These are phyloP conservation scores for Fulvia fulva DNA, from an alignment of 2,329 filamentous ascomycete species.

Conservation along the genomic window DNA sequence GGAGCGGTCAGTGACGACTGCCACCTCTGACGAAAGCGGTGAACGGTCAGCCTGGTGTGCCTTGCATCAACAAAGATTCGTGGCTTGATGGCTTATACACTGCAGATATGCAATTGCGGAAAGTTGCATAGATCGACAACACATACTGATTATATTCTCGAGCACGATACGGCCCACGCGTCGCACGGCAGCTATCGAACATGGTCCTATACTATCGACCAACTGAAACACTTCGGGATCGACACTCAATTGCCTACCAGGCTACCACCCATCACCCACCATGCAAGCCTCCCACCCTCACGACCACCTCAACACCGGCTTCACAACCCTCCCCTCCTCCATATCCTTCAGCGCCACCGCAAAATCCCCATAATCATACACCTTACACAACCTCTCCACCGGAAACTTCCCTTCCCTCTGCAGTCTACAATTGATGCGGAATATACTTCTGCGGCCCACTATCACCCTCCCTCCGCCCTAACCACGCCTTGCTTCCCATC, in stretches of 20 bases:
- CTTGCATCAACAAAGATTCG: background rate
- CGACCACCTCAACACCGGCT: constrained; percentile 21
- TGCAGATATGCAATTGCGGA: background rate
- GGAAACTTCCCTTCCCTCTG: constrained; percentile 19
- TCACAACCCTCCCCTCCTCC: constrained; percentile 16
- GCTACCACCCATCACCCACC: too few species aligned
- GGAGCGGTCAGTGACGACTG: too few species aligned
- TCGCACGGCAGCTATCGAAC: background rate
- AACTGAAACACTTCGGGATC: background rate
- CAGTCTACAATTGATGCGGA: constrained; percentile 16
- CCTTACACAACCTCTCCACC: constrained; percentile 21
- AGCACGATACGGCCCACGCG: background rate
- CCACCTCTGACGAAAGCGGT: too few species aligned
- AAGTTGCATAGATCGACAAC: background rate
- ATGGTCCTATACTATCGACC: background rate
- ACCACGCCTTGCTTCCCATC: constrained; percentile 13
- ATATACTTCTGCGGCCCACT: constrained; percentile 15
- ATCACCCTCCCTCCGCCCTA: constrained; percentile 17
- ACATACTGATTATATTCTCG: background rate
- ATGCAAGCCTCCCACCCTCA: background rate
- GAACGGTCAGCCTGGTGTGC: background rate
- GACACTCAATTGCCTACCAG: too few species aligned
- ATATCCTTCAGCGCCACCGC: constrained; percentile 16
- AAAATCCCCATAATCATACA: constrained; percentile 22
- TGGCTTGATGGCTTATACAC: background rate